Conservation (phyloP, 352 stramenopile genomes). For the Thalassiosira hispida region DNA sequence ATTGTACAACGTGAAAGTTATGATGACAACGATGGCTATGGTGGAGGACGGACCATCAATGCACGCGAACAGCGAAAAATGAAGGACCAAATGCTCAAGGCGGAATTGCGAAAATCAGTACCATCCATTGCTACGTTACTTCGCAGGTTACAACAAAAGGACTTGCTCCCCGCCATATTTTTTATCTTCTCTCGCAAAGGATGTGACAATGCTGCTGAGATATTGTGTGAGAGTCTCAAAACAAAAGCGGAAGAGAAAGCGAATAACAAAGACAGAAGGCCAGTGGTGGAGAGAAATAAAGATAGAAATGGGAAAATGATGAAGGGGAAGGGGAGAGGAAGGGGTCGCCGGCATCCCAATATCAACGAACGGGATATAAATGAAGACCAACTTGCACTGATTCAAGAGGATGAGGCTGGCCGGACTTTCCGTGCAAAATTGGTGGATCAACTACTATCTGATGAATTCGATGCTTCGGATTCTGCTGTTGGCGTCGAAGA, state of each 20-base stretch:
- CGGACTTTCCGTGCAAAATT: conserved; percentile 64
- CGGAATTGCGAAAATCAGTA: conserved; percentile 73
- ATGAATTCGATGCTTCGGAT: conserved; percentile 47
- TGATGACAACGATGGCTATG: conserved; percentile 52
- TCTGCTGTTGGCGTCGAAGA: conserved; percentile 30
- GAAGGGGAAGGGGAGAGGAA: conserved; percentile 33
- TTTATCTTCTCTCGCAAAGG: conserved; percentile 87
- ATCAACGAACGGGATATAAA: conserved; percentile 42
- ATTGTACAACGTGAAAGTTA: conserved; percentile 43
- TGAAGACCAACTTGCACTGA: conserved; percentile 49
- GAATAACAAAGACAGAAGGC: neutral
- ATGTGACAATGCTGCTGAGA: conserved; percentile 83
- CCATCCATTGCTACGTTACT: conserved; percentile 75
- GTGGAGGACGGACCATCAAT: conserved; percentile 36
- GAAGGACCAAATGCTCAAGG: conserved; percentile 70
- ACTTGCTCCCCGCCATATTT: conserved; percentile 87
- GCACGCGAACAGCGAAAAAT: conserved; percentile 62
- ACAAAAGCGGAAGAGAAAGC: conserved; percentile 24
- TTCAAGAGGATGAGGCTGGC: conserved; percentile 48
- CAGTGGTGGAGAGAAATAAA: conserved; percentile 7
- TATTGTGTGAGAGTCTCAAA: conserved; percentile 63
- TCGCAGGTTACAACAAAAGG: conserved; percentile 66
- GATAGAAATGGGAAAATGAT: conserved; percentile 25
- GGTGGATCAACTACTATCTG: conserved; percentile 50
- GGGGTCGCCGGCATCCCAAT: conserved; percentile 26